Base-by-base conservation (phyloP, 371 early-diverging fungal genomes). In the Chytridiales sp. region DNA sequence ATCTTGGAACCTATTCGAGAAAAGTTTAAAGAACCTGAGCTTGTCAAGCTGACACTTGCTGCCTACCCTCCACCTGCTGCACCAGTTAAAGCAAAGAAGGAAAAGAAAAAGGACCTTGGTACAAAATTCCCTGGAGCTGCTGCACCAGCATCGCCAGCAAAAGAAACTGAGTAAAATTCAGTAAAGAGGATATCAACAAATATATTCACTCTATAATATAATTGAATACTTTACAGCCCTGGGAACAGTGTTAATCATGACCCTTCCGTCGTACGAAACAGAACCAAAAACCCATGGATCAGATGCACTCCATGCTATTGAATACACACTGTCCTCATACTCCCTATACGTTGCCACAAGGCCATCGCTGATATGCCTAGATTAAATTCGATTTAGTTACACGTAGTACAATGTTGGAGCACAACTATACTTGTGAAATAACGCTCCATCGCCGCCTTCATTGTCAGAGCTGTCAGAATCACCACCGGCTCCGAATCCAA, bases 281-380 rank as follows among this genome's bases (percentile, higher is more conserved):
- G 94, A 92, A n/a, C 91, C 88, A 78, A 94, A 94, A 22, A 92
- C 77, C 97, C 97, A 96, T 1, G 93, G 92, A 68, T 94, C 93
- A 0, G 86, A 86, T 0, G 75, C 74, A 42, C 92, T 92, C 97
- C 97, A 96, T 19, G 87, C 85, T 1, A 86, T 88, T 3, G 87
- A 72, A 64, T 95, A 94, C 1, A 94, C 94, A 55, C 89, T 88
- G 59, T 94, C 93, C 70, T 96, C 95, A 66, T 94, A 95, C 61
- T 93, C 91, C 49, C 93, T 91, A 62, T 82, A 93, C 6, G 88
- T 85, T 21, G 79, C 77, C 13, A 94, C 81, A 34, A 93, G 73
- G 1, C 93, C 92, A 68, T 95, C 94, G 0, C 79, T 77, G 3
- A 88, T 85, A 47, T 75, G 78, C 21, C 78, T 81, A 47, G 4